Evolutionary conservation across 208 protist species (phyloP).

Genomic region (Sergeia podlipaevii): DNA sequence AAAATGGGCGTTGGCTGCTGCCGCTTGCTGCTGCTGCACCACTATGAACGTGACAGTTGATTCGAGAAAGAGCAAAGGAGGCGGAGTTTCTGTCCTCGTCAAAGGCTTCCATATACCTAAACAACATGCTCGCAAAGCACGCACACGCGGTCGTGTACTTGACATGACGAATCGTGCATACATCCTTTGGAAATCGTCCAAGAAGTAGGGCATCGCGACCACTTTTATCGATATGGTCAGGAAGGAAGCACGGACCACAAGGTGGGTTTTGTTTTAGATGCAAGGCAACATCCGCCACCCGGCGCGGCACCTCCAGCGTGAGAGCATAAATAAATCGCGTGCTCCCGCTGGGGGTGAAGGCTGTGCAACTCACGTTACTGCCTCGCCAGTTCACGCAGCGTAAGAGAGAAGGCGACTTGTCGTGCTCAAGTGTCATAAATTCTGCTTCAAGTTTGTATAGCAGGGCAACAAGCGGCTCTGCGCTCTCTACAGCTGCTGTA

Average conservation of each 20-base stretch:
- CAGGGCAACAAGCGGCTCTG: too few relatives aligned
- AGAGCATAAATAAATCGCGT: too few relatives aligned
- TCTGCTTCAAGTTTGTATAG: too few relatives aligned
- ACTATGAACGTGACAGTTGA: too few relatives aligned
- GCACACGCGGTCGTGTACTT: not conserved
- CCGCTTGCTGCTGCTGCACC: too few relatives aligned
- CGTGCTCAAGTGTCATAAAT: too few relatives aligned
- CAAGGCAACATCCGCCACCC: too few relatives aligned
- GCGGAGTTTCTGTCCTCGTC: not conserved
- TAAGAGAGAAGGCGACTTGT: too few relatives aligned
- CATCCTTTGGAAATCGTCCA: not conserved
- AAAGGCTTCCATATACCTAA: slow-evolving; percentile 9
- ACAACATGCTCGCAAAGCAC: not conserved
- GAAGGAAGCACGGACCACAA: not conserved
- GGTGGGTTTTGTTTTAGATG: not conserved
- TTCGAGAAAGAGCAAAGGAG: slow-evolving; percentile 1
- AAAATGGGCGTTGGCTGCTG: not conserved
- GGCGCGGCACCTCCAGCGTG: too few relatives aligned
- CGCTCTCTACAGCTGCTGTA: not conserved
- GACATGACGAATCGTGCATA: not conserved
- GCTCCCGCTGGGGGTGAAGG: too few relatives aligned
- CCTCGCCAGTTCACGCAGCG: too few relatives aligned
- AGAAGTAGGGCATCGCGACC: not conserved
- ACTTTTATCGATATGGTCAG: not conserved
- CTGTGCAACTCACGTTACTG: too few relatives aligned